These are phyloP conservation scores for Tagetes erecta DNA, from an alignment of 129 eudicot species.

Conservation along the genomic window DNA sequence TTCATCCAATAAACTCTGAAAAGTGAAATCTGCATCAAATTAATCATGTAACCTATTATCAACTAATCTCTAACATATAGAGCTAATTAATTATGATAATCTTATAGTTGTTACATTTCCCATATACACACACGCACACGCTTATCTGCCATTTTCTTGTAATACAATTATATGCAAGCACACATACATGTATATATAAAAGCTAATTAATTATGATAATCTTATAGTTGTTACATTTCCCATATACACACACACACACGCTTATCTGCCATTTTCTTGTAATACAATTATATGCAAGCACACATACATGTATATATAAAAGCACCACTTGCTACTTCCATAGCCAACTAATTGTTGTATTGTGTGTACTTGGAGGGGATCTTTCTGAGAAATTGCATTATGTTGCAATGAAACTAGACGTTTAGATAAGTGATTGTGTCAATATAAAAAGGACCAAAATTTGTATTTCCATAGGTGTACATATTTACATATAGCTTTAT, in stretches of 20 bases:
- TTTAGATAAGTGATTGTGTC: not conserved
- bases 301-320: not conserved
- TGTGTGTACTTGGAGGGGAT: not conserved
- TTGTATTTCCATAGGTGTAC: not conserved
- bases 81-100: not conserved
- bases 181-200: not conserved
- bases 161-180: not conserved
- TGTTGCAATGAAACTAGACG: not conserved
- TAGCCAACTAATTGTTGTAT: not conserved
- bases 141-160: not conserved
- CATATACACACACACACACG: not conserved
- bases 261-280: not conserved
- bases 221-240: not conserved
- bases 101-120: not conserved
- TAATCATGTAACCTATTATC: not conserved
- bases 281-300: not conserved
- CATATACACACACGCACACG: not conserved
- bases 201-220: not conserved
- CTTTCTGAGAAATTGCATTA: not conserved
- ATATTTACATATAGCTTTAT: not conserved
- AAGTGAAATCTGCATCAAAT: not conserved
- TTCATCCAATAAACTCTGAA: not conserved
- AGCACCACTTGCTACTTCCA: not conserved
- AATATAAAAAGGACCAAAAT: not conserved
- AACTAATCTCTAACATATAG: not conserved